Percentiles rank a stretch among this genome's conserved stretches.
Evolutionary conservation across 768 basidiomycete species (phyloP).

Genomic region (Boletales sp.): DNA sequence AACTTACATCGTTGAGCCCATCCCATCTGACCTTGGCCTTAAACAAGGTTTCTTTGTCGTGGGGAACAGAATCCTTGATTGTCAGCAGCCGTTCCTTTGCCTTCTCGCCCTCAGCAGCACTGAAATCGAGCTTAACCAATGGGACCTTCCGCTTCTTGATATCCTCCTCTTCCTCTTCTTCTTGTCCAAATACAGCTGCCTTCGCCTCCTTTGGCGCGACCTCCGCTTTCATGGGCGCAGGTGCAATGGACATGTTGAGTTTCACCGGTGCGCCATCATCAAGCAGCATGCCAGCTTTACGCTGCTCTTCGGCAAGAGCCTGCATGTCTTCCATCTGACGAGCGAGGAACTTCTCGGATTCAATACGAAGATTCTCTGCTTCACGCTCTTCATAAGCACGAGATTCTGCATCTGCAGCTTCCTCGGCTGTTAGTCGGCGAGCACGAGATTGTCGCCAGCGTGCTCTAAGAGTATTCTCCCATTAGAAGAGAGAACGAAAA

Average conservation of each 20-base stretch:
- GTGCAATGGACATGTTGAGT: conserved; percentile 71
- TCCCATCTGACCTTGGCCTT: conserved; percentile 90
- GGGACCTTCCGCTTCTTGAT: conserved; percentile 79
- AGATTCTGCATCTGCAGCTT: conserved; percentile 80
- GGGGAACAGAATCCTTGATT: conserved; percentile 70
- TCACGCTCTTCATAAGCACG: conserved; percentile 81
- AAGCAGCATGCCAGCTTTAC: conserved; percentile 83
- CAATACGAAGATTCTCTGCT: conserved; percentile 78
- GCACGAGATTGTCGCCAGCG: conserved; percentile 84
- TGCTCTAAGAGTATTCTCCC: conserved; percentile 37
- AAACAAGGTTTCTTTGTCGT: conserved; percentile 74
- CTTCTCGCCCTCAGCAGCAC: conserved; percentile 78
- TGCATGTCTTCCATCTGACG: conserved; percentile 97
- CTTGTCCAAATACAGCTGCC: conserved; percentile 67
- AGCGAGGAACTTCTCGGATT: conserved; percentile 92
- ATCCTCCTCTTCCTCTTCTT: conserved; percentile 84
- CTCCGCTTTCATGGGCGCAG: conserved; percentile 45
- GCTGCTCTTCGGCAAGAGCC: conserved; percentile 84
- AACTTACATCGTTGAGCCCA: conserved; percentile 77
- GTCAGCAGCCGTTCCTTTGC: conserved; percentile 76
- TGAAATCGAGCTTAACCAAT: conserved; percentile 88
- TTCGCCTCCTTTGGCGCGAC: conserved; percentile 44
- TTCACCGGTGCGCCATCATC: conserved; percentile 92
- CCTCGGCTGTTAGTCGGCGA: conserved; percentile 70
- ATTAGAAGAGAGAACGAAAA: neutral